Evolutionary conservation across 1,284 basidiomycete genomes (phyloP).

Genomic region (Sanghuangporus weigelae): DNA sequence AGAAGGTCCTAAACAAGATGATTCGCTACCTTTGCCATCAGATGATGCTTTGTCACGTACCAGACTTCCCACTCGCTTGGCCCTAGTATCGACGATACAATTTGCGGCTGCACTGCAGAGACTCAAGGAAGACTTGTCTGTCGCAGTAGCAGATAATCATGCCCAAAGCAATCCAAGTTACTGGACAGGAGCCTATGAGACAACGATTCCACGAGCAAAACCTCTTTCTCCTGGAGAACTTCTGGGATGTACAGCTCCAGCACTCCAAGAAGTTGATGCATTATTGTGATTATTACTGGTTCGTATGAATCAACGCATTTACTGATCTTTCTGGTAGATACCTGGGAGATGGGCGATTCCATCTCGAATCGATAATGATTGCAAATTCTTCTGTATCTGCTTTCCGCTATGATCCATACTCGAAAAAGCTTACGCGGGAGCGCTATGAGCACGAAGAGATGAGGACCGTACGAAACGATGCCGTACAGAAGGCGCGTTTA

Average conservation of each 20-base stretch:
- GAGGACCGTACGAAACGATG: slow-evolving; percentile 70
- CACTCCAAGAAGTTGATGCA: slow-evolving; percentile 75
- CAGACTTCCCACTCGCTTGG: slow-evolving; percentile 62
- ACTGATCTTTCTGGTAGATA: slow-evolving; percentile 53
- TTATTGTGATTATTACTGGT: slow-evolving; percentile 59
- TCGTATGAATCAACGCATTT: background rate
- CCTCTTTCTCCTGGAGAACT: slow-evolving; percentile 97
- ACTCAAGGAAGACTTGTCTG: slow-evolving; percentile 73
- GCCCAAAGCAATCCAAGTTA: slow-evolving; percentile 18
- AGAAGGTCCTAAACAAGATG: slow-evolving; percentile 31
- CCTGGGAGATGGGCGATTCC: slow-evolving; percentile 97
- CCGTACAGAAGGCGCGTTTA: slow-evolving; percentile 68
- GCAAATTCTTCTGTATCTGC: slow-evolving; percentile 95
- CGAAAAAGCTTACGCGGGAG: slow-evolving; percentile 94
- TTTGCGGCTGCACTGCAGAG: slow-evolving; percentile 87
- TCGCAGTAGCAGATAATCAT: slow-evolving; percentile 29
- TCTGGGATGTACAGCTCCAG: slow-evolving; percentile 93
- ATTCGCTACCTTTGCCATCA: background rate
- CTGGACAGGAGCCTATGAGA: slow-evolving; percentile 69
- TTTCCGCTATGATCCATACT: slow-evolving; percentile 98
- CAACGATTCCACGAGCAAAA: slow-evolving; percentile 84
- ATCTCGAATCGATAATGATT: slow-evolving; percentile 98
- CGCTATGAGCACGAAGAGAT: slow-evolving; percentile 90
- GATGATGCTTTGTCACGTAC: background rate
- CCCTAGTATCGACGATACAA: slow-evolving; percentile 92